Evolutionary conservation across 202 grass and related monocot species (phyloP).

Genomic region (Hordeum pubiflorum): DNA sequence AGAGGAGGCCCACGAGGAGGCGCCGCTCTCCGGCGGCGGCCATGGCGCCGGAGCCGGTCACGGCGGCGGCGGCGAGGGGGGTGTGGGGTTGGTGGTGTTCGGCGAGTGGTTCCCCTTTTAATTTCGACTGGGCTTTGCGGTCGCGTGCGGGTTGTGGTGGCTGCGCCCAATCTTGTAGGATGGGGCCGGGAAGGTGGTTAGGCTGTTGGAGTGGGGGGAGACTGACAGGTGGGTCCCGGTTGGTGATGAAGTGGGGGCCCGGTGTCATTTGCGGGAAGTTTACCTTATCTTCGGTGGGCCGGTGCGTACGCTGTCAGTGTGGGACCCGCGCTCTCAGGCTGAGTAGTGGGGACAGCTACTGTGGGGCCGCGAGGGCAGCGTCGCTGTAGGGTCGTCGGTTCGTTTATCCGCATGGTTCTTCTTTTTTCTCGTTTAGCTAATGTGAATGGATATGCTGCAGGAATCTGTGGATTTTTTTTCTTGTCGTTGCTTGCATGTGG

Average conservation of each 20-base stretch:
- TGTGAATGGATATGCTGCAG: slow-evolving; percentile 14
- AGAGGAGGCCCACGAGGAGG: slow-evolving; percentile 27
- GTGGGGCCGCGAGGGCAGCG: not conserved
- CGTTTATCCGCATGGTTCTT: not conserved
- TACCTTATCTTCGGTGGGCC: not conserved
- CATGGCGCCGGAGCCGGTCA: slow-evolving; percentile 30
- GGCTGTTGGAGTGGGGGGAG: not conserved
- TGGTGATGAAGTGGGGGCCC: not conserved
- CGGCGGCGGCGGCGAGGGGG: not conserved
- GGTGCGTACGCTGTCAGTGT: accelerated
- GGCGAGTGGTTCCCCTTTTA: not conserved
- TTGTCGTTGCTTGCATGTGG: not conserved
- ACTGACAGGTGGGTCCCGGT: not conserved
- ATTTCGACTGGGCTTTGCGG: slow-evolving; percentile 10
- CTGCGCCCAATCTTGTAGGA: not conserved
- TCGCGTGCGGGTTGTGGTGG: slow-evolving; percentile 1
- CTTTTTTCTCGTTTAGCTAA: not conserved
- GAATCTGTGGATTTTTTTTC: slow-evolving; percentile 2
- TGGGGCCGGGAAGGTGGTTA: slow-evolving; percentile 7
- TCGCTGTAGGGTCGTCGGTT: accelerated
- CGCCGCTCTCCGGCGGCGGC: not conserved
- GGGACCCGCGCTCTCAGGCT: accelerated
- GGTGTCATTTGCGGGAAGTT: not conserved
- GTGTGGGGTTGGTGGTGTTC: not conserved
- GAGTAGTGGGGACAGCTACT: not conserved